Conservation (phyloP, 805 yeast genomes). For the Wickerhamomyces subpelliculosus region DNA sequence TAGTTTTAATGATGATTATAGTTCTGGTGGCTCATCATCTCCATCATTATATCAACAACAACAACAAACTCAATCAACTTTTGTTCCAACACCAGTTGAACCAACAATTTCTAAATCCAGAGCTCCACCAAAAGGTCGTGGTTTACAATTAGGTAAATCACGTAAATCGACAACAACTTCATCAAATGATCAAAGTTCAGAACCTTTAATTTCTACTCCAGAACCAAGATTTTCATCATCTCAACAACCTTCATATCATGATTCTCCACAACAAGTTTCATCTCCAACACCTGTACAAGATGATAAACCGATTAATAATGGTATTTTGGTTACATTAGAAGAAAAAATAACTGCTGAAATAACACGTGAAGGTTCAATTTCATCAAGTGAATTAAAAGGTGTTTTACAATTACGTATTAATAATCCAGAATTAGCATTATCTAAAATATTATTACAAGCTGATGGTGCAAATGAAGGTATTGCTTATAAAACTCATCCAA, state of each 20-base stretch:
- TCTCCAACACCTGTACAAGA: constrained; percentile 13
- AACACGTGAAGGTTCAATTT: constrained; percentile 73
- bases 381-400: constrained; percentile 77
- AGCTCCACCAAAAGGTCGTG: constrained; percentile 52
- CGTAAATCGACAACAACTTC: constrained; percentile 6
- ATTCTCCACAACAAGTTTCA: constrained; percentile 4
- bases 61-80: constrained; percentile 6
- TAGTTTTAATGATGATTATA: constrained; percentile 5
- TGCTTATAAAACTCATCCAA: constrained; percentile 92
- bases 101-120: constrained; percentile 10
- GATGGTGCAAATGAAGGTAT: constrained; percentile 40
- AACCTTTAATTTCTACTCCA: constrained; percentile 26
- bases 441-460: constrained; percentile 53
- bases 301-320: constrained; percentile 47
- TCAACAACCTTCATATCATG: constrained; percentile 9
- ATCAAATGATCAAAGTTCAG: constrained; percentile 8
- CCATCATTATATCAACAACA: constrained; percentile 1
- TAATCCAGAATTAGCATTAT: constrained; percentile 60
- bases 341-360: constrained; percentile 76
- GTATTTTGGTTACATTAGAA: constrained; percentile 68
- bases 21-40: not conserved
- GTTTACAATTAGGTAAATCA: constrained; percentile 68
- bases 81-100: constrained; percentile 19
- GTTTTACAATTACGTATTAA: constrained; percentile 84
- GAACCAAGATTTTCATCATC: constrained; percentile 9